phyloP scores from a whole-genome alignment of 225 moss, liverwort and hornwort species.

The Sphagnum tenellum region DNA sequence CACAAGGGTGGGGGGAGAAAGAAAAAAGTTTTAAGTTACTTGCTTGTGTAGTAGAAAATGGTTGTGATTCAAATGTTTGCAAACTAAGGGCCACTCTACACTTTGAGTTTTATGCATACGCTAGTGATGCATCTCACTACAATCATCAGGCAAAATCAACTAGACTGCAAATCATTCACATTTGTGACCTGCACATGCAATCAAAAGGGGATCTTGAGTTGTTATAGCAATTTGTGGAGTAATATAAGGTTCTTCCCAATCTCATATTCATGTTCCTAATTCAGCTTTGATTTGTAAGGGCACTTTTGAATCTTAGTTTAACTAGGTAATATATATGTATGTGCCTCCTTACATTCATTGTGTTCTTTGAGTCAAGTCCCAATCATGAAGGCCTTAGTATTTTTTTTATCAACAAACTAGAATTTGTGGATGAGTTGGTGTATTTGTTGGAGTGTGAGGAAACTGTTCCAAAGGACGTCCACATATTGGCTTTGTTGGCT shows the following conservation, averaged over 20 bases:
- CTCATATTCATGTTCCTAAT: conserved; percentile 83
- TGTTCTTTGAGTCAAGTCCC: conserved; percentile 85
- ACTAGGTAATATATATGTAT: conserved; percentile 76
- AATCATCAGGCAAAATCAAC: conserved; percentile 26
- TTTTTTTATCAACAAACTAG: conserved; percentile 88
- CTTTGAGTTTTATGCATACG: conserved; percentile 91
- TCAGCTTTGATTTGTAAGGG: conserved; percentile 83
- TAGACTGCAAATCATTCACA: conserved; percentile 79
- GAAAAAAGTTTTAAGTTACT: conserved; percentile 88
- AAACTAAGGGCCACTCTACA: conserved; percentile 87
- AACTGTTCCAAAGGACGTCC: conserved; percentile 68
- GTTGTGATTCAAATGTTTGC: conserved; percentile 72
- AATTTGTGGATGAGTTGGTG: conserved; percentile 89
- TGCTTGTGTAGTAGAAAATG: conserved; percentile 67
- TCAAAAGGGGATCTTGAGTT: conserved; percentile 65
- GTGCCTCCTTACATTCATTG: conserved; percentile 84
- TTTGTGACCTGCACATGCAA: conserved; percentile 65
- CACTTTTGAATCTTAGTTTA: conserved; percentile 46
- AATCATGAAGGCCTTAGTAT: conserved; percentile 87
- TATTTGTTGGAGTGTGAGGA: conserved; percentile 79
- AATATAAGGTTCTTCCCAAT: conserved; percentile 62
- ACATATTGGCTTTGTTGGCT: conserved; percentile 79
- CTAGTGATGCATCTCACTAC: conserved; percentile 14
- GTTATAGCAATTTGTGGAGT: conserved; percentile 66
- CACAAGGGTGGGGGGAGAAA: conserved; percentile 98